Evolutionary conservation across 352 stramenopile genomes (phyloP).

Genomic region (Plasmopara viticola): DNA sequence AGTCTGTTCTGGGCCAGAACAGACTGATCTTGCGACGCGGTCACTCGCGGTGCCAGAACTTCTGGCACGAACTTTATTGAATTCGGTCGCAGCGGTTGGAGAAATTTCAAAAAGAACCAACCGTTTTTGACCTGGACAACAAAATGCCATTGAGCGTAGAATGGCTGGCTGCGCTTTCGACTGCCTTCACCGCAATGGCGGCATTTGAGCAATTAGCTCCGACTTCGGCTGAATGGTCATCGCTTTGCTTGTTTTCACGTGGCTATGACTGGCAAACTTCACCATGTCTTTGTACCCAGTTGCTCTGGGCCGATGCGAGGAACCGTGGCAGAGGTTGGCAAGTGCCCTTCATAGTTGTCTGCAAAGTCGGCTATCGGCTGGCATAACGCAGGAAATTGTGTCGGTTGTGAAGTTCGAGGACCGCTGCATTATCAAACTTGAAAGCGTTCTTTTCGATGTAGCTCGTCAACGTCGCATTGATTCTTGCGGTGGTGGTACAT

Average conservation of each 20-base stretch:
- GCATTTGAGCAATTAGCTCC: slow-evolving; percentile 49
- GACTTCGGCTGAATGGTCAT: slow-evolving; percentile 45
- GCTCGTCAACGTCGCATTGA: slow-evolving; percentile 4
- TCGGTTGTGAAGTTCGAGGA: slow-evolving; percentile 36
- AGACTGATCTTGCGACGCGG: no score
- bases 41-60: no score
- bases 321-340: slow-evolving; percentile 22
- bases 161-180: slow-evolving; percentile 67
- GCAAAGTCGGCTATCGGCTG: slow-evolving; percentile 20
- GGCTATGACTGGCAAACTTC: slow-evolving; percentile 9
- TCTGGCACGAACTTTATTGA: slow-evolving; percentile 36
- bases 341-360: slow-evolving; percentile 25
- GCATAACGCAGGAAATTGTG: slow-evolving; percentile 24
- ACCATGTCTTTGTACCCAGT: slow-evolving; percentile 46
- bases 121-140: slow-evolving; percentile 54
- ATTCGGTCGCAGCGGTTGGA: slow-evolving; percentile 52
- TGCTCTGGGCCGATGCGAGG: slow-evolving; percentile 36
- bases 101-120: slow-evolving; percentile 62
- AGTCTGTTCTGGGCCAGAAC: no score
- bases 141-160: slow-evolving; percentile 23
- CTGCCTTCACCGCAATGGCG: slow-evolving; percentile 45
- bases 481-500: slow-evolving; percentile 26
- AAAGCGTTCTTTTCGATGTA: slow-evolving; percentile 10
- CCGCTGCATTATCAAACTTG: slow-evolving; percentile 21
- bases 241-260: slow-evolving; percentile 33